Percentiles rank a stretch among this genome's conserved stretches.
Evolutionary conservation across 2,329 filamentous ascomycete species (phyloP).

Genomic region (Magnaporthales sp.): DNA sequence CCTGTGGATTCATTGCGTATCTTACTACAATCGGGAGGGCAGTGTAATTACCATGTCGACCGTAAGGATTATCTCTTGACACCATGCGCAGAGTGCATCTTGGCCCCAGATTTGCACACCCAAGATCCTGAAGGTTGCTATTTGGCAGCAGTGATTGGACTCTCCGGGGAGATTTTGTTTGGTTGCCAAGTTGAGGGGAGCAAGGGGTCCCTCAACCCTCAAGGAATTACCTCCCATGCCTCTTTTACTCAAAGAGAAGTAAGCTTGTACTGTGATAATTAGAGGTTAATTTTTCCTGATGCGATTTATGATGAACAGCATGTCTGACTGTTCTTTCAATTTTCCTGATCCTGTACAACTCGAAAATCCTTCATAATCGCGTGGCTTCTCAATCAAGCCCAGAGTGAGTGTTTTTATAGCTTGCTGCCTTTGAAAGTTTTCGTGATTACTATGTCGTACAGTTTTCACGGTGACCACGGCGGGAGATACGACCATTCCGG

Average conservation of each 20-base stretch:
- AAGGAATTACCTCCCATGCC: background rate
- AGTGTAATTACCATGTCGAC: background rate
- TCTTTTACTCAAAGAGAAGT: background rate
- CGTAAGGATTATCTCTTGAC: background rate
- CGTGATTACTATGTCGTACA: background rate
- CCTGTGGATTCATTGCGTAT: background rate
- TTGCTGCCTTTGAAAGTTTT: background rate
- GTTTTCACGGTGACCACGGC: background rate
- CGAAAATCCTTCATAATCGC: background rate
- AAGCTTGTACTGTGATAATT: background rate
- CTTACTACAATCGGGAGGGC: background rate
- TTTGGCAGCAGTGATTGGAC: background rate
- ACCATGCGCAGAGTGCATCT: background rate
- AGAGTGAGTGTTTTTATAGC: background rate
- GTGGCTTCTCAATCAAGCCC: background rate
- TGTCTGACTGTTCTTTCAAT: background rate
- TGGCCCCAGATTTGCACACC: background rate
- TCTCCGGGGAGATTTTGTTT: background rate
- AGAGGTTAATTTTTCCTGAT: background rate
- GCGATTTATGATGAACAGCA: background rate
- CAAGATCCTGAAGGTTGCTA: background rate
- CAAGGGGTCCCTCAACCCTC: background rate
- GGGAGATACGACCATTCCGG: background rate
- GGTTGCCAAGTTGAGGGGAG: background rate
- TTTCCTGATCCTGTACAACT: background rate